A percentile compares a stretch with the other conserved stretches of the same genome.
phyloP scores from a whole-genome alignment of 129 eudicot genomes.

The Tagetes patula region DNA sequence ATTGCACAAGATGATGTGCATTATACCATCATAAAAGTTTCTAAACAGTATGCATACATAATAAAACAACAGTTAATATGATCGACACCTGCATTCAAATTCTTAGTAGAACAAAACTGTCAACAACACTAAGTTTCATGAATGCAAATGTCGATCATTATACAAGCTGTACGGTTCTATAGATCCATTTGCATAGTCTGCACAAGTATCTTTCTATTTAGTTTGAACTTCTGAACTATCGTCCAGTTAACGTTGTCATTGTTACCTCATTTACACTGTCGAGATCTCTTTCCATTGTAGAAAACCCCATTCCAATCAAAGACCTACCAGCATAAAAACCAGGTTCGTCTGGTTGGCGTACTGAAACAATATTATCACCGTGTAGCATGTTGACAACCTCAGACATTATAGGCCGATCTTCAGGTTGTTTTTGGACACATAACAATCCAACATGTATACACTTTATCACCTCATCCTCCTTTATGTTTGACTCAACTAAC shows the following conservation, averaged over 20 bases:
- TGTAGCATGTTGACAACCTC: slow-evolving; percentile 41
- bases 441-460: slow-evolving; percentile 52
- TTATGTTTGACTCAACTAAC: slow-evolving; percentile 28
- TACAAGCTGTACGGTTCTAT: not conserved
- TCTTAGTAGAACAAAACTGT: not conserved
- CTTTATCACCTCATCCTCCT: slow-evolving; percentile 34
- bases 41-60: not conserved
- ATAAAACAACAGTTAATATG: slow-evolving; percentile 20
- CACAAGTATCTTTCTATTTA: slow-evolving; percentile 20
- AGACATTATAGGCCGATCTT: slow-evolving; percentile 49
- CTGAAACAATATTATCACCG: slow-evolving; percentile 25
- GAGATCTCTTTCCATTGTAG: slow-evolving; percentile 28
- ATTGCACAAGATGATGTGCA: not conserved
- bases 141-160: slow-evolving; percentile 28
- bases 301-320: slow-evolving; percentile 33
- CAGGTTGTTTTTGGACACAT: slow-evolving; percentile 51
- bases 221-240: slow-evolving; percentile 21
- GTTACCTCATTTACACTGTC: slow-evolving; percentile 42
- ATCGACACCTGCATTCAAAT: slow-evolving; percentile 26
- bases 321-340: slow-evolving; percentile 42
- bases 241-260: slow-evolving; percentile 35
- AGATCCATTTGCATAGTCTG: slow-evolving; percentile 15
- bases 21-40: not conserved
- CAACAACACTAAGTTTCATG: slow-evolving; percentile 3
- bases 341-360: slow-evolving; percentile 46